Conservation (phyloP, 2,329 filamentous ascomycete species). For the Escovopsis sp. region DNA sequence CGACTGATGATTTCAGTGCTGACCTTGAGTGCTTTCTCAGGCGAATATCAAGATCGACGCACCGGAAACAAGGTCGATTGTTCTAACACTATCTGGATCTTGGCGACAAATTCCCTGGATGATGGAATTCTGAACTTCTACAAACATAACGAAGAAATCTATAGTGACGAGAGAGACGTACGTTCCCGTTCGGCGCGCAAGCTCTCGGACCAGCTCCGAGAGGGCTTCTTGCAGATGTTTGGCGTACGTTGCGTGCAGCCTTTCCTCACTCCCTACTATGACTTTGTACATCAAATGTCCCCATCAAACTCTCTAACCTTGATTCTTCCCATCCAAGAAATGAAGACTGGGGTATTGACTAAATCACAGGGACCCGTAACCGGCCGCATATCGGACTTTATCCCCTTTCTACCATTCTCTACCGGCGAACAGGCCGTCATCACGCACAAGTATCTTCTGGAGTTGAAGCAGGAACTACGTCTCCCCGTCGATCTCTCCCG, state of each 20-base stretch:
- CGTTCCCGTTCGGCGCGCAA: neutral
- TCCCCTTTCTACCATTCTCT: slow-evolving; percentile 3
- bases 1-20: too few relatives aligned
- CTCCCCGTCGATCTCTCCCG: neutral
- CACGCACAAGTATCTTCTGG: slow-evolving; percentile 4
- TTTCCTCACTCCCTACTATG: neutral
- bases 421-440: slow-evolving; percentile 5
- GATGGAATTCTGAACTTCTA: slow-evolving; percentile 25
- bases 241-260: neutral
- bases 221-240: slow-evolving; percentile 1
- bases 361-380: slow-evolving; percentile 2
- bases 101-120: slow-evolving; percentile 31
- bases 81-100: slow-evolving; percentile 32
- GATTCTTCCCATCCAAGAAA: neutral
- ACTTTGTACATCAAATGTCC: too few relatives aligned
- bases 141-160: slow-evolving; percentile 2
- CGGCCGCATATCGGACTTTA: slow-evolving; percentile 4
- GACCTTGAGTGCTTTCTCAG: slow-evolving; percentile 3
- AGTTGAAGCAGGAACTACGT: slow-evolving; percentile 1
- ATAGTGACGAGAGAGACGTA: neutral
- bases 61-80: slow-evolving; percentile 20
- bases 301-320: neutral
- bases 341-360: too few relatives aligned
- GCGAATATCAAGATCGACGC: slow-evolving; percentile 26
- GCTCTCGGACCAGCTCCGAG: neutral